Base-by-base conservation (phyloP, 2,329 filamentous ascomycete species). In the Annulohypoxylon truncatum region DNA sequence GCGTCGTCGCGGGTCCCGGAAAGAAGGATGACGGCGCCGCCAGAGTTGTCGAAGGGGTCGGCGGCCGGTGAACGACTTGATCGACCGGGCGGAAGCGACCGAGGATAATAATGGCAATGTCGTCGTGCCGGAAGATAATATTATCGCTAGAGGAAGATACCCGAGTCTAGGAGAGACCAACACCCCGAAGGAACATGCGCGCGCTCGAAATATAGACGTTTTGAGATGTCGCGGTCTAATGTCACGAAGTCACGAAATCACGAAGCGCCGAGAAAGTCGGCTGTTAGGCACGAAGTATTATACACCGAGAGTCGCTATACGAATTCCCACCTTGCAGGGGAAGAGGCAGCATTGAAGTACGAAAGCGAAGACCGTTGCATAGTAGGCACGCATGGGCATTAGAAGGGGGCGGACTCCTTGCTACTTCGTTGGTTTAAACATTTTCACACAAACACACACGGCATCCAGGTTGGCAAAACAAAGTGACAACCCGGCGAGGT, bases 21-120 rank as follows among this genome's bases (percentile, higher is more conserved):
- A 77, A 76, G 59, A 77, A 76, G 44, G 74, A 77, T 8, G 74
- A 75, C 42, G 60, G 68, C 15, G 61, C 72, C 10, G 64, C 72
- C 3, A 71, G 74, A 48, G 70, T 72, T 12, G 72, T 75, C 33
- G 74, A 77, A 31, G 69, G 72, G n/a, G 74, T 76, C 40, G 70
- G 72, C 26, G 72, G 75, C 15, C 73, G 75, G 59, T 76, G 64
- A 77, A 31, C 29, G 31, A 58, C 12, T n/a, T 13, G 42, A 9
- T n/a, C 22, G 26, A n/a, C 4, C 35, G 13, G 12, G 9, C 15
- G 4, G 22, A 48, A 46, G 47, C 18, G 40, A 47, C 53, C 40
- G 38, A 42, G 42, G 28, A 61, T 40, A 48, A 64, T 50, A 48
- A 53, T 33, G 42, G 51, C 26, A 42, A 64, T 56, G 53, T 55